These are phyloP conservation scores for Aspergillus panamensis DNA, from an alignment of 495 filamentous ascomycete genomes.

Conservation along the genomic window DNA sequence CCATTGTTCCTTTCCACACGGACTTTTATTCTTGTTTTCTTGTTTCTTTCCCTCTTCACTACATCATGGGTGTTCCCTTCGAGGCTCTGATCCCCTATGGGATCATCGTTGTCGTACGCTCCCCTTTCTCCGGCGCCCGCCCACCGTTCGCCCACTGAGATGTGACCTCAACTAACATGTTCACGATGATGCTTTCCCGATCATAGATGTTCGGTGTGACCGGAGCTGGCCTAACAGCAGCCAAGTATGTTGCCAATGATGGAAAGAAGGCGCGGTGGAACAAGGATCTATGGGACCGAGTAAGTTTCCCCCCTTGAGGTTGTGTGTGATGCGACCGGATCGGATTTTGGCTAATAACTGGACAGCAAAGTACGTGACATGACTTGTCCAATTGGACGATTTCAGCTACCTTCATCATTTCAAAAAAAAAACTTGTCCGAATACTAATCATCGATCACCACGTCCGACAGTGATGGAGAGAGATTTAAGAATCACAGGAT, in stretches of 20 bases:
- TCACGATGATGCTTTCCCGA: conserved; percentile 7
- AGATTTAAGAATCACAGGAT: conserved; percentile 85
- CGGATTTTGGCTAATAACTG: conserved; percentile 36
- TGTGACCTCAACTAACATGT: conserved; percentile 9
- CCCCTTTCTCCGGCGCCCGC: conserved; percentile 9
- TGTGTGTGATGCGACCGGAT: conserved; percentile 22
- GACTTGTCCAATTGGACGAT: background rate
- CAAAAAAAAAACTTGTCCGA: background rate
- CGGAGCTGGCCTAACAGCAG: conserved; percentile 68
- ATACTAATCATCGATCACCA: conserved; percentile 18
- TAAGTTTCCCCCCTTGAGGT: conserved; percentile 43
- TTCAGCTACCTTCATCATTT: background rate
- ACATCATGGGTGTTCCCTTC: conserved; percentile 89
- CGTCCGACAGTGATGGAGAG: conserved; percentile 84
- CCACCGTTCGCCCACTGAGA: background rate
- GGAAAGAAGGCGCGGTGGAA: conserved; percentile 82
- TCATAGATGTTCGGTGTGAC: conserved; percentile 85
- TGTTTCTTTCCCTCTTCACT: conserved; percentile 1
- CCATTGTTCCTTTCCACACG: conserved; percentile 23
- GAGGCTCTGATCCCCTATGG: conserved; percentile 92
- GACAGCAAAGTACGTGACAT: conserved; percentile 68
- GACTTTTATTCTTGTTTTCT: conserved; percentile 5
- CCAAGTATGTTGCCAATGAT: conserved; percentile 79
- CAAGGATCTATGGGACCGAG: conserved; percentile 89
- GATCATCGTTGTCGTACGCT: conserved; percentile 78